Conservation (phyloP, 1,284 basidiomycete genomes). For the Trametes sp. region DNA sequence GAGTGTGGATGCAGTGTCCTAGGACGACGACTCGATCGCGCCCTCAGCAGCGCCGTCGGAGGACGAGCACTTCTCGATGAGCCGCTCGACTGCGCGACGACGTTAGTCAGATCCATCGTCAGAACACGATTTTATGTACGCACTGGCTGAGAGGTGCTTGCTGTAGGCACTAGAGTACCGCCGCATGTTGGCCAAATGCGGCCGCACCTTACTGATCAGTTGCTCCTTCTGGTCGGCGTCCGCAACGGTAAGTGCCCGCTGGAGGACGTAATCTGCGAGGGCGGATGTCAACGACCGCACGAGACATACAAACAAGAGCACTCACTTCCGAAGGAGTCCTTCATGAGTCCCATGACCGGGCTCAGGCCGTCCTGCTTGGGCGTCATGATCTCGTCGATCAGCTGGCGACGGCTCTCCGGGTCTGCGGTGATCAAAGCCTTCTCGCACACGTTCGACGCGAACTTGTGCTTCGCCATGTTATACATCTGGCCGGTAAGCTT, state of each 20-base stretch:
- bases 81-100: slow-evolving; percentile 63
- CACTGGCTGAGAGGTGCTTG: slow-evolving; percentile 83
- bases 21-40: slow-evolving; percentile 22
- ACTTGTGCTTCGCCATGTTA: slow-evolving; percentile 89
- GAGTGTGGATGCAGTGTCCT: slow-evolving; percentile 17
- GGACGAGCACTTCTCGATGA: slow-evolving; percentile 56
- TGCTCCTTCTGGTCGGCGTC: slow-evolving; percentile 76
- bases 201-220: slow-evolving; percentile 67
- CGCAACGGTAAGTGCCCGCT: slow-evolving; percentile 75
- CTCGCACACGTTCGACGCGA: slow-evolving; percentile 97
- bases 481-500: slow-evolving; percentile 85
- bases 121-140: slow-evolving; percentile 38
- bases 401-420: slow-evolving; percentile 63
- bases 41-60: slow-evolving; percentile 14
- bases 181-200: slow-evolving; percentile 75
- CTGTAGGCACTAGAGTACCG: slow-evolving; percentile 75
- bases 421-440: slow-evolving; percentile 83
- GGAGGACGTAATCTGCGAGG: slow-evolving; percentile 78
- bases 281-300: slow-evolving; percentile 2
- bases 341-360: slow-evolving; percentile 83
- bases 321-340: slow-evolving; percentile 90
- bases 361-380: slow-evolving; percentile 68
- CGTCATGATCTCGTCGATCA: slow-evolving; percentile 86
- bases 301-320: slow-evolving; percentile 25
- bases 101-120: neutral